A percentile compares a stretch with the other conserved stretches of the same genome.
Evolutionary conservation across 371 early-diverging fungal genomes (phyloP).

Genomic region (Mortierella sp.): DNA sequence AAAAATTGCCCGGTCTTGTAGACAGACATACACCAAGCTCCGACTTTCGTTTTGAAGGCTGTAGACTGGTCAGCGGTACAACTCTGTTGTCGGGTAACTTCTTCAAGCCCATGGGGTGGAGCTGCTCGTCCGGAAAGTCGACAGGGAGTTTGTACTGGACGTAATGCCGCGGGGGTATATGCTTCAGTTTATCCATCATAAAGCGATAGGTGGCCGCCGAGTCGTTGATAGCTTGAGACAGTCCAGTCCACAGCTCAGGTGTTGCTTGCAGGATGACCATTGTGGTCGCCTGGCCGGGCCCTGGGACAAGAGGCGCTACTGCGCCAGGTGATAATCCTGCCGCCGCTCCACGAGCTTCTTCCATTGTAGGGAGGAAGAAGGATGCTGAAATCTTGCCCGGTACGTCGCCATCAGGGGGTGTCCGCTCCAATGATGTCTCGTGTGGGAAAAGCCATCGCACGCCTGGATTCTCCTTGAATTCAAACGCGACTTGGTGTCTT

Average conservation of each 20-base stretch:
- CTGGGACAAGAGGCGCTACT: background rate
- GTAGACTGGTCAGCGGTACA: slow-evolving; percentile 23
- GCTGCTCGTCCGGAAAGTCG: slow-evolving; percentile 41
- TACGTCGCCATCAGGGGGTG: slow-evolving; percentile 25
- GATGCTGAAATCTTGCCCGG: slow-evolving; percentile 44
- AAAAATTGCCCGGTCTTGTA: background rate
- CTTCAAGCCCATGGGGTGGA: slow-evolving; percentile 33
- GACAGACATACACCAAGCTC: slow-evolving; percentile 27
- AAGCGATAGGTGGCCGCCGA: slow-evolving; percentile 38
- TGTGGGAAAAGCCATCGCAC: slow-evolving; percentile 52
- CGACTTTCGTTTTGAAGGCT: slow-evolving; percentile 32
- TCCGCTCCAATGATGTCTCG: slow-evolving; percentile 46
- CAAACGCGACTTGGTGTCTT: slow-evolving; percentile 43
- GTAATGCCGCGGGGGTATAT: slow-evolving; percentile 41
- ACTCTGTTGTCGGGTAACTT: slow-evolving; percentile 37
- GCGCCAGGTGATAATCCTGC: slow-evolving; percentile 4
- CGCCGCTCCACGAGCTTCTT: slow-evolving; percentile 16
- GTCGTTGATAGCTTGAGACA: slow-evolving; percentile 41
- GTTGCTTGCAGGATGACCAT: slow-evolving; percentile 50
- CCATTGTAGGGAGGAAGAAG: slow-evolving; percentile 37
- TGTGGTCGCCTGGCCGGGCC: slow-evolving; percentile 42
- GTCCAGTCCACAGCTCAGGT: slow-evolving; percentile 36
- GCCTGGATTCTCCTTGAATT: slow-evolving; percentile 54
- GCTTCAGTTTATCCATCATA: slow-evolving; percentile 56
- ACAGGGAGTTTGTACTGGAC: slow-evolving; percentile 48